phyloP scores from a whole-genome alignment of 352 stramenopile species.

The Phytopythium boreale region DNA sequence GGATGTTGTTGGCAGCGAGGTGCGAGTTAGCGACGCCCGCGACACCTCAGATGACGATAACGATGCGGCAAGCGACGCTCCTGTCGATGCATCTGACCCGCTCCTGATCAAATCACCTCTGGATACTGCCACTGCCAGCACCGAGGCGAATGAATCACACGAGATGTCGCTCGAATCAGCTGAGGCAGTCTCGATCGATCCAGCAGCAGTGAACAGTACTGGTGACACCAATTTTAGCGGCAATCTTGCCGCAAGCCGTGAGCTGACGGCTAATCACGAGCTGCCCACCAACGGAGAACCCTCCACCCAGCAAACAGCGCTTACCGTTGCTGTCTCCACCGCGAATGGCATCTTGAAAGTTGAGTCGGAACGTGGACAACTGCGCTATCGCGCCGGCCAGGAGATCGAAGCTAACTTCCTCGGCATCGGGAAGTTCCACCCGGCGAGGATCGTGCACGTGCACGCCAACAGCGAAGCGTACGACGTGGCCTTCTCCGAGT shows the following conservation, averaged over 20 bases:
- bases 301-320: not conserved
- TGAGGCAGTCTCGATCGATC: not conserved
- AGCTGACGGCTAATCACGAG: not conserved
- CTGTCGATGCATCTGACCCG: not conserved
- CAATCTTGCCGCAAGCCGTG: not conserved
- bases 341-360: not conserved
- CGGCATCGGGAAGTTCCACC: constrained; percentile 17
- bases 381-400: not conserved
- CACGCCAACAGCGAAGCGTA: constrained; percentile 5
- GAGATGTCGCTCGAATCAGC: not conserved
- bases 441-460: constrained; percentile 10
- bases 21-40: too few relatives aligned
- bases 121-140: not conserved
- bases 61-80: too few relatives aligned
- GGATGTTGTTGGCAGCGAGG: not conserved
- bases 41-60: too few relatives aligned
- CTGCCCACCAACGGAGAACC: too few relatives aligned
- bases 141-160: not conserved
- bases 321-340: not conserved
- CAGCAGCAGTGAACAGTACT: not conserved
- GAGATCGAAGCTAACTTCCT: constrained; percentile 19
- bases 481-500: constrained; percentile 11
- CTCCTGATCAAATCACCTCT: not conserved
- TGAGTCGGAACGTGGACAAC: not conserved
- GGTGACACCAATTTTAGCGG: not conserved